A percentile compares a stretch with the other conserved stretches of the same genome.
phyloP scores from a whole-genome alignment of 179 eudicot species.

The Monotropa hypopitys region DNA sequence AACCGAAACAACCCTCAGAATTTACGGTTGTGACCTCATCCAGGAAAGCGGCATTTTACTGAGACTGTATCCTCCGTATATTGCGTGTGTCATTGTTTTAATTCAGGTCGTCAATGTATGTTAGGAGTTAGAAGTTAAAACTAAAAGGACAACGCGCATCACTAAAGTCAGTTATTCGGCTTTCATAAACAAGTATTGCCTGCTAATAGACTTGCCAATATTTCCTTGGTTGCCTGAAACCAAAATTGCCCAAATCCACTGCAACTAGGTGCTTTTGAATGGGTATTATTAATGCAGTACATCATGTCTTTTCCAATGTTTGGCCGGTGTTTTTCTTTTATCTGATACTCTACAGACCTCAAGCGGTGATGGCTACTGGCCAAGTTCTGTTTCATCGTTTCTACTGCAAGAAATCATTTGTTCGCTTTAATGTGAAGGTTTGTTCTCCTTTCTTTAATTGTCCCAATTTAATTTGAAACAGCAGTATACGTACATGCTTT shows the following conservation, averaged over 20 bases:
- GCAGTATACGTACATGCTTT: not conserved
- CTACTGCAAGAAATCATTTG: conserved; percentile 73
- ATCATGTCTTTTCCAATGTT: not conserved
- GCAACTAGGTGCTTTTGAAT: not conserved
- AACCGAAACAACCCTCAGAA: conserved; percentile 64
- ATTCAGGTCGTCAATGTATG: not conserved
- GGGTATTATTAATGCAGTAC: not conserved
- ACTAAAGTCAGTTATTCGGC: not conserved
- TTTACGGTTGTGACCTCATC: conserved; percentile 89
- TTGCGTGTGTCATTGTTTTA: not conserved
- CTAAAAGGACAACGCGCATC: not conserved
- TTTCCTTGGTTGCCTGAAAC: not conserved
- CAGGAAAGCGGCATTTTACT: conserved; percentile 90
- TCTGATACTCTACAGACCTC: conserved; percentile 40
- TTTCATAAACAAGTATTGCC: not conserved
- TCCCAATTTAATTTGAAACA: not conserved
- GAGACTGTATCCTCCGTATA: conserved; percentile 50
- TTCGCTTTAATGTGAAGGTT: conserved; percentile 64
- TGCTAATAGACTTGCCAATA: not conserved
- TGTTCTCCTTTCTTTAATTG: conserved; percentile 1
- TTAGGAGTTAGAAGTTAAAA: not conserved
- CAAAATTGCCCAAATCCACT: not conserved
- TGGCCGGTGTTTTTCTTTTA: conserved; percentile 27
- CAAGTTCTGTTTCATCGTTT: conserved; percentile 75
- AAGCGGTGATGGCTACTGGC: conserved; percentile 92